Evolutionary conservation across 345 rosid species (phyloP).

Genomic region (Eutrema japonicum): DNA sequence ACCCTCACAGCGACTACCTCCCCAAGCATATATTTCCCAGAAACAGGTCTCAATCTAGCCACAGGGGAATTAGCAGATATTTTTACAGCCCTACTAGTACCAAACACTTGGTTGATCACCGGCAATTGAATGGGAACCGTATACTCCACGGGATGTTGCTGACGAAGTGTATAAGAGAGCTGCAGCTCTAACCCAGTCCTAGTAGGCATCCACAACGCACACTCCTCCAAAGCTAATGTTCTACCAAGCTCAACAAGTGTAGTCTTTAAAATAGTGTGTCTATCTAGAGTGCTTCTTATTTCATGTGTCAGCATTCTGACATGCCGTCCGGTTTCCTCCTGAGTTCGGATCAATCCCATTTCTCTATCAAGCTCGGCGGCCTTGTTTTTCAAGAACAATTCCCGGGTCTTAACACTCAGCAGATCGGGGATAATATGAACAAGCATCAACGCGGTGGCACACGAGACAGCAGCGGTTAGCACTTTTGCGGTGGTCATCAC

Average conservation of each 20-base stretch:
- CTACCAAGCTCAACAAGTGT: slow-evolving; percentile 96
- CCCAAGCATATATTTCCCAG: slow-evolving; percentile 84
- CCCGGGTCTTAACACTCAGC: slow-evolving; percentile 90
- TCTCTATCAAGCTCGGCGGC: slow-evolving; percentile 98
- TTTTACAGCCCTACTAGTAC: slow-evolving; percentile 68
- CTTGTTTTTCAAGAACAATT: slow-evolving; percentile 84
- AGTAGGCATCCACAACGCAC: slow-evolving; percentile 99
- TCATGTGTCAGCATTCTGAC: slow-evolving; percentile 98
- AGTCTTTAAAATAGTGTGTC: slow-evolving; percentile 89
- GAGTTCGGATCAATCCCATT: slow-evolving; percentile 96
- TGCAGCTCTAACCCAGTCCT: slow-evolving; percentile 94
- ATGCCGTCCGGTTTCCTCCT: slow-evolving; percentile 96
- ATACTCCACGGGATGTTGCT: slow-evolving; percentile 89
- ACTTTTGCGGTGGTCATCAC: slow-evolving; percentile 86
- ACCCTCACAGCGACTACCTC: slow-evolving; percentile 97
- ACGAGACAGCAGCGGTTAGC: slow-evolving; percentile 87
- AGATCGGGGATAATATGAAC: slow-evolving; percentile 97
- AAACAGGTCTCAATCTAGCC: slow-evolving; percentile 80
- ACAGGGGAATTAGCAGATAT: slow-evolving; percentile 90
- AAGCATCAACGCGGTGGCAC: slow-evolving; percentile 95
- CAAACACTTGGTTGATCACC: slow-evolving; percentile 88
- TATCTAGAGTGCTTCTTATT: slow-evolving; percentile 91
- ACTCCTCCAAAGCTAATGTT: slow-evolving; percentile 88
- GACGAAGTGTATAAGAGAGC: slow-evolving; percentile 89
- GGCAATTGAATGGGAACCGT: slow-evolving; percentile 97